A percentile compares a stretch with the other conserved stretches of the same genome.
Conservation (phyloP, 768 basidiomycete species). For the Xerocomus brunneocitrinus region DNA sequence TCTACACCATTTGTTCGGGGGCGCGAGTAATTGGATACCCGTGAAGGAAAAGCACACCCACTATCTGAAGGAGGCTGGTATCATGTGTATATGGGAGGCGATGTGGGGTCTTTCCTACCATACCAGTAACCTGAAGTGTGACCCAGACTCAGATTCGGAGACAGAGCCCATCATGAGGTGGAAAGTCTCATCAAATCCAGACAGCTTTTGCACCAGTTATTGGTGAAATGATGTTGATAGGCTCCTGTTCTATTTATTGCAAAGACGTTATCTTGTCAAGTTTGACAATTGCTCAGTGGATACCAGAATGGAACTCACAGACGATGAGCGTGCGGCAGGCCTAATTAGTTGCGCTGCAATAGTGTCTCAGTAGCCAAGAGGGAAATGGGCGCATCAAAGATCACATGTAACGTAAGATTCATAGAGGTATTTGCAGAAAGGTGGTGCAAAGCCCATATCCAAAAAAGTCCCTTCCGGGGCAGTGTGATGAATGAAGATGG, state of each 20-base stretch:
- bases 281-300: neutral
- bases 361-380: constrained; percentile 43
- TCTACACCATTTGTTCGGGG: neutral
- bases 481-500: constrained; percentile 26
- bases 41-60: constrained; percentile 60
- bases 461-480: constrained; percentile 44
- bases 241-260: constrained; percentile 6
- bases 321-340: constrained; percentile 14
- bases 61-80: constrained; percentile 37
- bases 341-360: constrained; percentile 36
- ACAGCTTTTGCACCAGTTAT: constrained; percentile 16
- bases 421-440: constrained; percentile 45
- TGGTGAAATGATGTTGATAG: constrained; percentile 12
- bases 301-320: constrained; percentile 5
- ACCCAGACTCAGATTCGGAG: constrained; percentile 34
- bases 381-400: constrained; percentile 38
- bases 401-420: constrained; percentile 37
- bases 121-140: constrained; percentile 57
- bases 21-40: constrained; percentile 25
- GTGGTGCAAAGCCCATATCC: constrained; percentile 38
- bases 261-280: neutral
- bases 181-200: constrained; percentile 32
- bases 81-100: too few species aligned
- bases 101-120: constrained; percentile 31
- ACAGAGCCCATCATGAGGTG: constrained; percentile 24